Conservation (phyloP, 805 yeast genomes). For the Spathaspora sp. region DNA sequence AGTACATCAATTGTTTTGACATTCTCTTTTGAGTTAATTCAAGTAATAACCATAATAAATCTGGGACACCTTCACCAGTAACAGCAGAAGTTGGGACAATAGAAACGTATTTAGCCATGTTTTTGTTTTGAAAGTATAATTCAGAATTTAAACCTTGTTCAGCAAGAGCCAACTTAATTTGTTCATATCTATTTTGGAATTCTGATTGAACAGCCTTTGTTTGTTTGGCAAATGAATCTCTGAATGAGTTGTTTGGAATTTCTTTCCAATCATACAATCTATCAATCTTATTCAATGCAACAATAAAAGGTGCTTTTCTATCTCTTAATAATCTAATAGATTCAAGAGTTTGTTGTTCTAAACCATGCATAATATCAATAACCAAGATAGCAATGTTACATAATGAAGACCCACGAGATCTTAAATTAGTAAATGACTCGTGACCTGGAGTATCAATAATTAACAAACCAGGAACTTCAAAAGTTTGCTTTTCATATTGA, state of each 20-base stretch:
- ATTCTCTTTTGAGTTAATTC: constrained; percentile 97
- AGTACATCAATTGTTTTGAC: constrained; percentile 97
- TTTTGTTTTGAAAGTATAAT: constrained; percentile 91
- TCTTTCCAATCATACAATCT: constrained; percentile 94
- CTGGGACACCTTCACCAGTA: constrained; percentile 99
- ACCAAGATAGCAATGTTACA: constrained; percentile 99
- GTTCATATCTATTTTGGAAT: constrained; percentile 81
- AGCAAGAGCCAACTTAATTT: constrained; percentile 85
- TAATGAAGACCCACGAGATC: constrained; percentile 97
- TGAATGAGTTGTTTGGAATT: constrained; percentile 89
- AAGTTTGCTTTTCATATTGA: constrained; percentile 74
- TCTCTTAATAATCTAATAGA: constrained; percentile 89
- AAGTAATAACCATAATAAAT: constrained; percentile 88
- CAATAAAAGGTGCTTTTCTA: constrained; percentile 96
- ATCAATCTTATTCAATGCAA: constrained; percentile 96
- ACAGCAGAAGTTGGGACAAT: constrained; percentile 98
- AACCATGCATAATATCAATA: constrained; percentile 98
- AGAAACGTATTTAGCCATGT: constrained; percentile 88
- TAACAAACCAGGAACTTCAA: constrained; percentile 95
- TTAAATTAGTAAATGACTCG: constrained; percentile 96
- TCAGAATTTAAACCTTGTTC: constrained; percentile 99
- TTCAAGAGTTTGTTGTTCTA: constrained; percentile 96
- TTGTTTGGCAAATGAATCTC: constrained; percentile 88
- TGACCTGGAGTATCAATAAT: constrained; percentile 99
- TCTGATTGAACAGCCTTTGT: constrained; percentile 82